Conservation (phyloP, 345 rosid species). For the Eutrema japonicum region DNA sequence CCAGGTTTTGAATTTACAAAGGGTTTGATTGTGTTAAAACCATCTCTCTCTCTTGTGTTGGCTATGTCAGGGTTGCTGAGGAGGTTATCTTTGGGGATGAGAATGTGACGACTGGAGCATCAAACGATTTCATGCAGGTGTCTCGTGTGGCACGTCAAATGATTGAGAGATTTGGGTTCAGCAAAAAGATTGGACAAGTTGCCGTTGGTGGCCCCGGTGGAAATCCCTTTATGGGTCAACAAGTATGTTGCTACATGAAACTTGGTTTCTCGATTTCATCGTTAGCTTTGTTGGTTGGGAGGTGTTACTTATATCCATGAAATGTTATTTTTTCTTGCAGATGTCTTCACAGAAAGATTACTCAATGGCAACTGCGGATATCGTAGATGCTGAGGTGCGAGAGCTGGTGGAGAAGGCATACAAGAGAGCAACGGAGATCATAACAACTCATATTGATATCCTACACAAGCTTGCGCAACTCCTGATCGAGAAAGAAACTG, state of each 20-base stretch:
- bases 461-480: conserved; percentile 91
- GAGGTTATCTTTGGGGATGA: conserved; percentile 90
- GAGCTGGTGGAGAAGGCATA: conserved; percentile 85
- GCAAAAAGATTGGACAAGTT: conserved; percentile 96
- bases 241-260: conserved; percentile 20
- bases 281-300: background rate
- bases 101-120: conserved; percentile 98
- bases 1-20: background rate
- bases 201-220: conserved; percentile 97
- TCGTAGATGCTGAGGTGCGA: conserved; percentile 91
- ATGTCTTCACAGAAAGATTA: conserved; percentile 97
- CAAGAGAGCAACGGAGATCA: conserved; percentile 68
- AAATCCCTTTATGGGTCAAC: conserved; percentile 93
- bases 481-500: conserved; percentile 89
- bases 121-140: conserved; percentile 98
- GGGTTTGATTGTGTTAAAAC: background rate
- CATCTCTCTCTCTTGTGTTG: conserved; percentile 15
- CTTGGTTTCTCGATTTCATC: conserved; percentile 23
- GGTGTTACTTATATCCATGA: background rate
- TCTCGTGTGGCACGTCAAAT: conserved; percentile 99
- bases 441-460: conserved; percentile 76
- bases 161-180: conserved; percentile 97
- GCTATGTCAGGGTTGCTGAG: conserved; percentile 79
- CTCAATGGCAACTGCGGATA: conserved; percentile 97
- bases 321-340: conserved; percentile 42